Evolutionary conservation across 495 filamentous ascomycete species (phyloP).

Genomic region (Sordaria brevicollis): DNA sequence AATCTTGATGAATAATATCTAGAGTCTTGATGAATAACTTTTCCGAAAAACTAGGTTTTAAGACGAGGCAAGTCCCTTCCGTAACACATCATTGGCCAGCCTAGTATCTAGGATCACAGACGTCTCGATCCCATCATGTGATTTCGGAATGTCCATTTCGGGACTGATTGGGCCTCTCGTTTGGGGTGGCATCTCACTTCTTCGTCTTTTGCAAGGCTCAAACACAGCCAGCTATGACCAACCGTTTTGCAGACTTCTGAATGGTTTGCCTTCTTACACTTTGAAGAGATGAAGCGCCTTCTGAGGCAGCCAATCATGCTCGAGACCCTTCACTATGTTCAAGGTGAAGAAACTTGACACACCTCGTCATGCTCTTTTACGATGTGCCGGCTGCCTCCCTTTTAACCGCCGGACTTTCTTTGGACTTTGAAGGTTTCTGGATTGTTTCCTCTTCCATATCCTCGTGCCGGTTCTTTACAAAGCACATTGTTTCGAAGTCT

Average conservation of each 20-base stretch:
- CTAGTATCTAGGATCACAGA: background rate
- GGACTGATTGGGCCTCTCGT: background rate
- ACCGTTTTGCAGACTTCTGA: slow-evolving; percentile 4
- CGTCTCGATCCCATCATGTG: background rate
- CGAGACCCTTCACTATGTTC: too few relatives aligned
- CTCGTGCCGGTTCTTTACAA: background rate
- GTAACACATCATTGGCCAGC: background rate
- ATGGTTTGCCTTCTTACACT: slow-evolving; percentile 5
- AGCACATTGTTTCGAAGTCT: background rate
- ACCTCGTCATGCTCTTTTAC: background rate
- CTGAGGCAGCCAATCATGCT: slow-evolving; percentile 13
- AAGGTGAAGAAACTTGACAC: background rate
- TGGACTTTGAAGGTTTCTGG: background rate
- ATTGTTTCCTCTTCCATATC: background rate
- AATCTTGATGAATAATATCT: too few relatives aligned
- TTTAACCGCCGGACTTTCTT: background rate
- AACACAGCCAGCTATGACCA: slow-evolving; percentile 1
- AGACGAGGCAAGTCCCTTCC: background rate
- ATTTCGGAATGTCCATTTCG: background rate
- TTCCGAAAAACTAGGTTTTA: too few relatives aligned
- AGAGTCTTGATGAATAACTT: too few relatives aligned
- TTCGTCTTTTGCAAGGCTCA: slow-evolving; percentile 10
- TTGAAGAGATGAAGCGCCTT: slow-evolving; percentile 13
- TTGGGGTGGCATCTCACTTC: background rate
- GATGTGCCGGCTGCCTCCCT: background rate